Evolutionary conservation across 2,329 filamentous ascomycete genomes (phyloP).

Genomic region (Cryphonectria japonica): DNA sequence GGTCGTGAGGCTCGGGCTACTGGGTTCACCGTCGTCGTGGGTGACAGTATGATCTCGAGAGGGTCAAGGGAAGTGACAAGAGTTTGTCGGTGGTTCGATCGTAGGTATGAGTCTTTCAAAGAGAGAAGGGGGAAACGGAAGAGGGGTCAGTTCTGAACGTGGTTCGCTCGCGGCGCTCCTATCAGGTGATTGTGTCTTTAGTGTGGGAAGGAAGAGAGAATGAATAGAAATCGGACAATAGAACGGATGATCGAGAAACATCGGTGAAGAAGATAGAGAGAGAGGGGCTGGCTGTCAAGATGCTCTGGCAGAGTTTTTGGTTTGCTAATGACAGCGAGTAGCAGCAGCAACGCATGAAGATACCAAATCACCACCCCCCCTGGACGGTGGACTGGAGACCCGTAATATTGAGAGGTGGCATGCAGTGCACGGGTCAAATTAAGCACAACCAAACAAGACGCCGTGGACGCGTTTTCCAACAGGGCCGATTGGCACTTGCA

Average conservation of each 20-base stretch:
- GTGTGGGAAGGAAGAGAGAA: constrained; percentile 10
- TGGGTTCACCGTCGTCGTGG: background rate
- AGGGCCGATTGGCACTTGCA: background rate
- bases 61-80: background rate
- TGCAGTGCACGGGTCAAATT: background rate
- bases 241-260: background rate
- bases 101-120: background rate
- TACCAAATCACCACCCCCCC: background rate
- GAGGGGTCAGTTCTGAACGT: background rate
- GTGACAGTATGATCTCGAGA: background rate
- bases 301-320: constrained; percentile 23
- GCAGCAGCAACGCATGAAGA: constrained; percentile 1
- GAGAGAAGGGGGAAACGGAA: background rate
- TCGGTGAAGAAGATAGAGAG: background rate
- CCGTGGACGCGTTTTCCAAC: background rate
- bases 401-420: constrained; percentile 2
- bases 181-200: constrained; percentile 1
- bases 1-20: background rate
- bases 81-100: constrained; percentile 6
- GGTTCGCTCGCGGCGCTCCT: background rate
- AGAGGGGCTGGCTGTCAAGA: background rate
- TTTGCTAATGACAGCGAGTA: constrained; percentile 14
- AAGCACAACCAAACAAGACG: background rate
- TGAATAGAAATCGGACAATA: background rate
- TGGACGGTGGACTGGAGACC: background rate